A percentile compares a stretch with the other conserved stretches of the same genome.
Evolutionary conservation across 2,329 filamentous ascomycete species (phyloP).

Genomic region (Fusarium chuoi): DNA sequence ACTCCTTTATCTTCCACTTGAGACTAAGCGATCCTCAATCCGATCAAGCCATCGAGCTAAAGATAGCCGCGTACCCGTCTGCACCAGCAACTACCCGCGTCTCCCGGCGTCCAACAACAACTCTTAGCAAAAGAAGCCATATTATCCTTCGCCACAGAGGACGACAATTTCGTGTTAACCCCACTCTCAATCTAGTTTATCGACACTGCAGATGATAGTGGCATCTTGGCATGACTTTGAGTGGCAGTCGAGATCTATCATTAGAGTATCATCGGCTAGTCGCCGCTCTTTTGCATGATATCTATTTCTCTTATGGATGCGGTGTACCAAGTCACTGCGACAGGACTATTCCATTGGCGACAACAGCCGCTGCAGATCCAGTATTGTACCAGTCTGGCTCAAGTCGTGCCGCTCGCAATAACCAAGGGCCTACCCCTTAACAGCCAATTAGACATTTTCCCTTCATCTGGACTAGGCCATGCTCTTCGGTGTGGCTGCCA

Average conservation of each 20-base stretch:
- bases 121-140: constrained; percentile 3
- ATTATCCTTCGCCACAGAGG: not conserved
- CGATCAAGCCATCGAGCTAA: constrained; percentile 19
- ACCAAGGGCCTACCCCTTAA: constrained; percentile 18
- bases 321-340: constrained; percentile 15
- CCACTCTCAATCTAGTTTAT: constrained; percentile 26
- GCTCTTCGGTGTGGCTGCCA: constrained; percentile 9
- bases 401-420: constrained; percentile 29
- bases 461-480: not conserved
- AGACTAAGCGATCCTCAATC: constrained; percentile 6
- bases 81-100: constrained; percentile 15
- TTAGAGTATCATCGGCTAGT: constrained; percentile 16
- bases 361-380: constrained; percentile 3
- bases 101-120: not conserved
- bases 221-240: constrained; percentile 19
- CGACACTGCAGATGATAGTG: constrained; percentile 25
- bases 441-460: not conserved
- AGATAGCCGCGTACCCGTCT: constrained; percentile 28
- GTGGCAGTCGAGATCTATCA: not conserved
- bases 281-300: not conserved
- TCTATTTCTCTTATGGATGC: constrained; percentile 10
- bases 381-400: not conserved
- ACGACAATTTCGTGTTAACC: constrained; percentile 8
- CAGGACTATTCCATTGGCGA: constrained; percentile 5
- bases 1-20: constrained; percentile 8